These are phyloP conservation scores for Gaultheria prostrata DNA, from an alignment of 148 eudicot genomes.

Conservation along the genomic window DNA sequence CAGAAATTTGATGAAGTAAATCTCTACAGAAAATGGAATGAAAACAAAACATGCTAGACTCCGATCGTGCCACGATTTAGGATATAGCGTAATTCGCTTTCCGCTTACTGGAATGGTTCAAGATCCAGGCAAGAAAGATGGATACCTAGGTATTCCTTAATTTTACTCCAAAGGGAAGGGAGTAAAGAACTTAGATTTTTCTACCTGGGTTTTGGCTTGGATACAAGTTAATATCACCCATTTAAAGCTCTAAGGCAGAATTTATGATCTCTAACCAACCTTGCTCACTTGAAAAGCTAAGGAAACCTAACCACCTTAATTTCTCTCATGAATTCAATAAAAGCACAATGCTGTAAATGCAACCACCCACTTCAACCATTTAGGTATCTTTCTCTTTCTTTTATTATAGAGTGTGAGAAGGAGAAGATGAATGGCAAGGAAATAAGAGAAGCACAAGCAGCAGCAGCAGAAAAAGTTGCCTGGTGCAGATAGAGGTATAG, in stretches of 20 bases:
- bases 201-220: neutral
- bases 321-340: slow-evolving; percentile 20
- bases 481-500: neutral
- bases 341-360: slow-evolving; percentile 12
- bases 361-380: slow-evolving; percentile 18
- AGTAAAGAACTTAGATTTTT: neutral
- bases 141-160: neutral
- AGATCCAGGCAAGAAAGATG: neutral
- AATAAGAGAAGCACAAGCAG: neutral
- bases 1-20: neutral
- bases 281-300: slow-evolving; percentile 11
- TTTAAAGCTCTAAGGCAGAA: neutral
- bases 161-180: neutral
- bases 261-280: neutral
- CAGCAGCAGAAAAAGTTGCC: neutral
- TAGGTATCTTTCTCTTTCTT: neutral
- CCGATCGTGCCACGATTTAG: neutral
- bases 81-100: neutral
- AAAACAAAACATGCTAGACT: neutral
- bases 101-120: neutral
- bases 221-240: neutral
- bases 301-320: slow-evolving; percentile 17
- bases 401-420: too few species aligned
- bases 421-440: neutral
- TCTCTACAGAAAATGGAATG: neutral